Conservation (phyloP, 768 basidiomycete genomes). For the Leccinellum luteum region DNA sequence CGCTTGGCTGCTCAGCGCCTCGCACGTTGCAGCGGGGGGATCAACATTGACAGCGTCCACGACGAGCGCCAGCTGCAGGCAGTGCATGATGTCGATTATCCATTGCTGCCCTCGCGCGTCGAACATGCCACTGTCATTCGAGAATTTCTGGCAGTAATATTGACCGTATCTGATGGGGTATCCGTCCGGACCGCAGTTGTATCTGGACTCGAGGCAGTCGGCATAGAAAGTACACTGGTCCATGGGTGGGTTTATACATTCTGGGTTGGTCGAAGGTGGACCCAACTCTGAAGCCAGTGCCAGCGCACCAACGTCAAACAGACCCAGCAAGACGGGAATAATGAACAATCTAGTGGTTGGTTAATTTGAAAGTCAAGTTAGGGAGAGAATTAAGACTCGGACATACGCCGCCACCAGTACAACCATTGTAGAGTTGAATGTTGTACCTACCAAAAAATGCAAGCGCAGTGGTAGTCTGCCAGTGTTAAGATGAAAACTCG, state of each 20-base stretch:
- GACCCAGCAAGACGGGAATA: neutral
- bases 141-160: neutral
- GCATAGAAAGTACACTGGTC: slow-evolving; percentile 36
- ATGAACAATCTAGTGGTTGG: neutral
- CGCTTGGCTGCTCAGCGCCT: neutral
- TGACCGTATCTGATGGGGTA: neutral
- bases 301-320: neutral
- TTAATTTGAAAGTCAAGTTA: neutral
- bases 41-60: slow-evolving; percentile 29
- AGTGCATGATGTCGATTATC: neutral
- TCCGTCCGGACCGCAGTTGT: neutral
- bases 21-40: neutral
- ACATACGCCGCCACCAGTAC: neutral
- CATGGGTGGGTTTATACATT: slow-evolving; percentile 32
- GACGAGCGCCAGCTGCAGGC: slow-evolving; percentile 28
- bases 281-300: neutral
- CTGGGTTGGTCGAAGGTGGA: neutral
- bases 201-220: neutral
- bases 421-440: neutral
- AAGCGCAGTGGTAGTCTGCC: neutral
- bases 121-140: neutral
- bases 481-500: neutral
- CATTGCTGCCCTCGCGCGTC: neutral
- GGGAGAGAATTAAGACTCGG: neutral
- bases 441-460: too few relatives aligned